Percentiles rank a stretch among this genome's conserved stretches.
phyloP scores from a whole-genome alignment of 768 basidiomycete genomes.

The Lactifluus pinguis region DNA sequence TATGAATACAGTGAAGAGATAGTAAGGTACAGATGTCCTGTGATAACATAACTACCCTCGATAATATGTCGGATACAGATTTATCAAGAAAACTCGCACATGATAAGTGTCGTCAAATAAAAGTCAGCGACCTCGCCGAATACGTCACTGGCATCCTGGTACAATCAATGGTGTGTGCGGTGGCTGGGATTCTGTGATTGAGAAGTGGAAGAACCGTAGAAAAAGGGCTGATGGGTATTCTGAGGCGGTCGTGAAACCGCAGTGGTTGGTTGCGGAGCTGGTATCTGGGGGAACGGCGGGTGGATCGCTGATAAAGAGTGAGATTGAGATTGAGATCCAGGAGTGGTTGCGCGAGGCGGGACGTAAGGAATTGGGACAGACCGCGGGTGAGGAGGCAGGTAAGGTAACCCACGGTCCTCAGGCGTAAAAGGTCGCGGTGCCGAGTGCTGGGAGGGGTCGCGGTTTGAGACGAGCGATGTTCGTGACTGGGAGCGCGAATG shows the following conservation, averaged over 20 bases:
- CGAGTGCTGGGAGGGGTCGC: not conserved
- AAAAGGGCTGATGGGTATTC: not conserved
- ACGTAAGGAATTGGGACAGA: not conserved
- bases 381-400: not conserved
- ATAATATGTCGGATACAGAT: not conserved
- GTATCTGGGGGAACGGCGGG: not conserved
- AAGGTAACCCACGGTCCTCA: slow-evolving; percentile 10
- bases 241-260: slow-evolving; percentile 5
- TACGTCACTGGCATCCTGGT: not conserved
- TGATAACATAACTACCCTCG: not conserved
- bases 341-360: not conserved
- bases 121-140: not conserved
- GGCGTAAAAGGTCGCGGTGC: not conserved
- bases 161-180: not conserved
- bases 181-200: not conserved
- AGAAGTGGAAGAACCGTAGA: not conserved
- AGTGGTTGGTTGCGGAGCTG: slow-evolving; percentile 2
- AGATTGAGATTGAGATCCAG: not conserved
- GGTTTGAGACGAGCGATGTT: not conserved
- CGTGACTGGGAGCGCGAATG: slow-evolving; percentile 4
- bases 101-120: not conserved
- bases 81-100: not conserved
- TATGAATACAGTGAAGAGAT: not conserved
- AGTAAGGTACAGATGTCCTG: not conserved
- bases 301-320: not conserved